Conservation (phyloP, 2,329 filamentous ascomycete species). For the Mollisia scopiformis region DNA sequence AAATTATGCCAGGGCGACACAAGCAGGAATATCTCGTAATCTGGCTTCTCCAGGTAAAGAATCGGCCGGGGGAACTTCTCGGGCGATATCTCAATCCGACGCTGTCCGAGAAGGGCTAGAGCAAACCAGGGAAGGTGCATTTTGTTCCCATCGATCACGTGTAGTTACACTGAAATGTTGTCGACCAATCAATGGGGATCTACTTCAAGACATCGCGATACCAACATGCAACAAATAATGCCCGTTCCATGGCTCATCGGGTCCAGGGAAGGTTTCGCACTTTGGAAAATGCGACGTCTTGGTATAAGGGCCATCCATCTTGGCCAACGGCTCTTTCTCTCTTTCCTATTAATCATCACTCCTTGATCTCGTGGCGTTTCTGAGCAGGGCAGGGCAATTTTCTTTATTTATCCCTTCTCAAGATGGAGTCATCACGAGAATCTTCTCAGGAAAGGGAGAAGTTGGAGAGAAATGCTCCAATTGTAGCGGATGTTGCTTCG, state of each 20-base stretch:
- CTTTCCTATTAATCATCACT: neutral
- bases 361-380: neutral
- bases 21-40: neutral
- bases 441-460: neutral
- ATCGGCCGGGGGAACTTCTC: neutral
- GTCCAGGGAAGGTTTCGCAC: neutral
- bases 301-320: neutral
- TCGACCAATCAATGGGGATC: neutral
- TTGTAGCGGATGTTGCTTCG: neutral
- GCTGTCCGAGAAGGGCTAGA: neutral
- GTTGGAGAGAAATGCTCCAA: neutral
- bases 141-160: neutral
- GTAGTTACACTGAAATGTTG: neutral
- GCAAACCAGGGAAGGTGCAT: too few species aligned
- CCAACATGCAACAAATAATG: neutral
- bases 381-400: neutral
- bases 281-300: neutral
- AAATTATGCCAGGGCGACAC: neutral
- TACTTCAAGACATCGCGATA: neutral
- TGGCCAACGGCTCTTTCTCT: neutral
- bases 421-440: neutral
- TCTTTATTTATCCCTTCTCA: neutral
- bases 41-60: neutral
- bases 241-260: neutral
- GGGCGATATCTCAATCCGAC: neutral